Conservation (phyloP, 1,139 yeast genomes). For the Magnusiomyces suaveolens region DNA sequence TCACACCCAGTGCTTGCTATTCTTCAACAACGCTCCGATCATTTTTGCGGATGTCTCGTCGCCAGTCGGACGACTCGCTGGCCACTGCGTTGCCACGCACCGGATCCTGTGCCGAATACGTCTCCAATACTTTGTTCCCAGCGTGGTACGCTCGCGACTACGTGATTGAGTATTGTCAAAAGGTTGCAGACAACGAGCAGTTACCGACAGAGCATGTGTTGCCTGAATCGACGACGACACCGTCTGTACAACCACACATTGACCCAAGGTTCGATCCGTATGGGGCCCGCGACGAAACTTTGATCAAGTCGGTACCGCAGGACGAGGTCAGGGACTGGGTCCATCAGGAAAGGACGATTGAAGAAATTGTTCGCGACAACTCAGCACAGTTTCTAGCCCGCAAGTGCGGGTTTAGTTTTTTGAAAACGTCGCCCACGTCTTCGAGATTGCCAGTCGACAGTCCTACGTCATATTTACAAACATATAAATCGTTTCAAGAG, state of each 20-base stretch:
- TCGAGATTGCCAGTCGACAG: slow-evolving; percentile 1
- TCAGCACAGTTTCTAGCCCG: slow-evolving; percentile 20
- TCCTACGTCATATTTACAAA: background rate
- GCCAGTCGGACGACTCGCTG: slow-evolving; percentile 23
- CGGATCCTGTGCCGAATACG: slow-evolving; percentile 24
- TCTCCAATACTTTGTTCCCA: slow-evolving; percentile 24
- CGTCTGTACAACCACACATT: slow-evolving; percentile 9
- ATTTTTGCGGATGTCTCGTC: slow-evolving; percentile 24
- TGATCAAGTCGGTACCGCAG: slow-evolving; percentile 18
- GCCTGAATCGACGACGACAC: background rate
- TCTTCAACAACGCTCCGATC: slow-evolving; percentile 21
- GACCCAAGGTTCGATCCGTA: slow-evolving; percentile 32
- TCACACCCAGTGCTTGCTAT: slow-evolving; percentile 22
- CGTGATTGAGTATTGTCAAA: slow-evolving; percentile 25
- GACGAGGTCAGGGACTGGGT: slow-evolving; percentile 26
- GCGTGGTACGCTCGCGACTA: slow-evolving; percentile 30
- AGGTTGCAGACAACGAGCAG: slow-evolving; percentile 20
- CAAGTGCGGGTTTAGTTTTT: slow-evolving; percentile 25
- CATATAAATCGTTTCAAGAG: slow-evolving; percentile 4
- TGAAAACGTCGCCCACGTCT: background rate
- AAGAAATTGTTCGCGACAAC: slow-evolving; percentile 28
- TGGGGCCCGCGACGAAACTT: slow-evolving; percentile 25
- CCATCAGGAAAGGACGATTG: slow-evolving; percentile 24
- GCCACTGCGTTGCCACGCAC: slow-evolving; percentile 22
- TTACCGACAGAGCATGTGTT: background rate